phyloP scores from a whole-genome alignment of 2,329 filamentous ascomycete species.

The Pseudogymnoascus destructans region DNA sequence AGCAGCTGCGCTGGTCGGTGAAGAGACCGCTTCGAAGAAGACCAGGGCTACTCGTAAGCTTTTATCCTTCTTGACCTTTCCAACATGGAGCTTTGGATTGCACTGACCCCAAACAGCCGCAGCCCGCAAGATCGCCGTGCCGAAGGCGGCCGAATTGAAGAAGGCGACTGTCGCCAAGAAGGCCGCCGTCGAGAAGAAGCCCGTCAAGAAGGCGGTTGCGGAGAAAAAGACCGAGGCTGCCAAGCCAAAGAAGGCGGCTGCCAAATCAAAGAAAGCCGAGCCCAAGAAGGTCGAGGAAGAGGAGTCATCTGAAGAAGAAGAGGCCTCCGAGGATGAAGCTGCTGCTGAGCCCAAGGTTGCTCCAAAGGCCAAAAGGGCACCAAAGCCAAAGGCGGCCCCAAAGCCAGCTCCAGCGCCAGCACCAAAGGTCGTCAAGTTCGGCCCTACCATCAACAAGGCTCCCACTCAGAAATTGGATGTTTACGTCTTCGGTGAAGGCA shows the following conservation, averaged over 20 bases:
- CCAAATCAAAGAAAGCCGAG: constrained; percentile 13
- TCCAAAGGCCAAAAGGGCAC: constrained; percentile 9
- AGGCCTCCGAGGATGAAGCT: neutral
- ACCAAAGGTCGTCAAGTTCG: constrained; percentile 23
- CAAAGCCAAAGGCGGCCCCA: constrained; percentile 16
- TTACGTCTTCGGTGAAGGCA: constrained; percentile 70
- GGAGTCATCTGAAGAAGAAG: constrained; percentile 6
- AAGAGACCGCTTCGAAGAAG: neutral
- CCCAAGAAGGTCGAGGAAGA: constrained; percentile 12
- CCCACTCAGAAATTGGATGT: constrained; percentile 55
- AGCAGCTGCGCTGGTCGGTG: neutral
- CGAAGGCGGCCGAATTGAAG: constrained; percentile 16
- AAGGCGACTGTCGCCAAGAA: constrained; percentile 17
- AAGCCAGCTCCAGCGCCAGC: constrained; percentile 18
- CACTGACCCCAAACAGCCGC: neutral
- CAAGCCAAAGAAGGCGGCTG: constrained; percentile 15
- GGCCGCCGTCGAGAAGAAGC: constrained; percentile 15
- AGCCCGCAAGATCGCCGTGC: neutral
- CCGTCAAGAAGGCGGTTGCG: constrained; percentile 20
- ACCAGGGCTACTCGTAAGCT: neutral
- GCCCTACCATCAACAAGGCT: constrained; percentile 45
- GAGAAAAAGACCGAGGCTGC: constrained; percentile 18
- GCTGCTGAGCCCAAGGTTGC: constrained; percentile 8
- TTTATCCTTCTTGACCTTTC: neutral
- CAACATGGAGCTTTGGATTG: neutral